A percentile compares a stretch with the other conserved stretches of the same genome.
Conservation (phyloP, 495 filamentous ascomycete genomes). For the Penicillium atrosanguineum region DNA sequence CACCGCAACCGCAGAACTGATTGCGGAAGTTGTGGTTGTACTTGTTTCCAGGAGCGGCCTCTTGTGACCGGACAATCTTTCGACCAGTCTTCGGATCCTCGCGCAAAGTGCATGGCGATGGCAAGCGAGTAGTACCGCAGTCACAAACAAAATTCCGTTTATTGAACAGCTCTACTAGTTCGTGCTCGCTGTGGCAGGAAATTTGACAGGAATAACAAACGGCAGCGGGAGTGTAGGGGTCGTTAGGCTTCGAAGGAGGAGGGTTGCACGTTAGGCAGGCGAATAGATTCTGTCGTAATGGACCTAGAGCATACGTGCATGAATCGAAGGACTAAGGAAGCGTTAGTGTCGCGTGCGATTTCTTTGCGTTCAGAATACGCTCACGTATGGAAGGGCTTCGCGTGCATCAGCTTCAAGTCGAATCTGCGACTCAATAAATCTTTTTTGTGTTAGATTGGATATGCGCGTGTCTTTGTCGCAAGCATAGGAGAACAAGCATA, state of each 20-base stretch:
- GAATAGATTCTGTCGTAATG: conserved; percentile 82
- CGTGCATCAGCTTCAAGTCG: conserved; percentile 91
- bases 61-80: conserved; percentile 76
- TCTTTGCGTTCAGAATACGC: conserved; percentile 8
- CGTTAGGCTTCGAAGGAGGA: conserved; percentile 57
- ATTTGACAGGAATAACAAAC: conserved; percentile 98
- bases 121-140: conserved; percentile 84
- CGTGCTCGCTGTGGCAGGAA: conserved; percentile 92
- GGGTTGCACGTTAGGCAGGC: conserved; percentile 93
- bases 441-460: conserved; percentile 28
- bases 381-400: conserved; percentile 87
- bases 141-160: conserved; percentile 96
- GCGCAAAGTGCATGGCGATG: conserved; percentile 72
- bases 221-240: conserved; percentile 70
- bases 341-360: conserved; percentile 13
- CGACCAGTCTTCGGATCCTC: conserved; percentile 68
- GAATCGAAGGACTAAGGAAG: conserved; percentile 73
- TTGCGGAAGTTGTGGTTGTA: conserved; percentile 97
- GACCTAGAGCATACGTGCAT: conserved; percentile 83
- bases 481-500: no score
- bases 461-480: background rate
- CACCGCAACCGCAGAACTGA: conserved; percentile 84
- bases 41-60: conserved; percentile 67
- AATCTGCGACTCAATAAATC: conserved; percentile 86
- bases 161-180: conserved; percentile 90